Evolutionary conservation across 345 rosid genomes (phyloP).

Genomic region (Eucalyptus virginea): DNA sequence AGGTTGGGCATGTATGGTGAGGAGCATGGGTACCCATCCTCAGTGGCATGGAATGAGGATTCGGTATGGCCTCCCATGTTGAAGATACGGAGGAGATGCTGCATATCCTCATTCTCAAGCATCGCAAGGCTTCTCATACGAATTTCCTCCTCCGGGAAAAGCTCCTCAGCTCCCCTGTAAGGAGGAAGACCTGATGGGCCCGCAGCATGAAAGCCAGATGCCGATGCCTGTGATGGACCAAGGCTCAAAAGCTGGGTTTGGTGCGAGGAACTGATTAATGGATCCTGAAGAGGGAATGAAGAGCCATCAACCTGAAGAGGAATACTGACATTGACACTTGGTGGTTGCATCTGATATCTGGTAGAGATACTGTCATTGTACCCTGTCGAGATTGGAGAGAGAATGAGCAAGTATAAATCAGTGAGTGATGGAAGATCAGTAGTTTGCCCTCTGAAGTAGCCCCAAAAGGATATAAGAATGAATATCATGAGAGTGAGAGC

Average conservation of each 20-base stretch:
- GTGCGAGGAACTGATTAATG: slow-evolving; percentile 5
- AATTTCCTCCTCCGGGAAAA: slow-evolving; percentile 79
- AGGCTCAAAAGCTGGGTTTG: slow-evolving; percentile 22
- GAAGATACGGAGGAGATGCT: slow-evolving; percentile 61
- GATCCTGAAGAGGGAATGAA: slow-evolving; percentile 42
- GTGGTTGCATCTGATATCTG: slow-evolving; percentile 35
- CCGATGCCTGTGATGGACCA: slow-evolving; percentile 21
- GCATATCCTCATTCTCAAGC: slow-evolving; percentile 95
- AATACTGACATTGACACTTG: slow-evolving; percentile 24
- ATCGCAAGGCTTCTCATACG: slow-evolving; percentile 70
- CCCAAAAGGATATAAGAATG: neutral
- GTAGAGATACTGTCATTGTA: slow-evolving; percentile 31
- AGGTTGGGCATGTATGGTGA: slow-evolving; percentile 23
- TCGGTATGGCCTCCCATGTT: slow-evolving; percentile 55
- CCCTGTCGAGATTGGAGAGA: slow-evolving; percentile 8
- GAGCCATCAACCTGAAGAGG: slow-evolving; percentile 34
- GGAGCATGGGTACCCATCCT: slow-evolving; percentile 39
- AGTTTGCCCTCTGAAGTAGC: neutral
- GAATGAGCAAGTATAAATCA: neutral
- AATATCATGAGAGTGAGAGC: neutral
- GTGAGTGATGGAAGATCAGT: neutral
- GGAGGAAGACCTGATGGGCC: slow-evolving; percentile 28
- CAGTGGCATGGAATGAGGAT: slow-evolving; percentile 25
- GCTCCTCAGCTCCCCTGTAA: slow-evolving; percentile 36
- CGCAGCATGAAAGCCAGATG: slow-evolving; percentile 20